These are phyloP conservation scores for Dryadomyces sulphureus DNA, from an alignment of 2,329 filamentous ascomycete genomes.

Conservation along the genomic window DNA sequence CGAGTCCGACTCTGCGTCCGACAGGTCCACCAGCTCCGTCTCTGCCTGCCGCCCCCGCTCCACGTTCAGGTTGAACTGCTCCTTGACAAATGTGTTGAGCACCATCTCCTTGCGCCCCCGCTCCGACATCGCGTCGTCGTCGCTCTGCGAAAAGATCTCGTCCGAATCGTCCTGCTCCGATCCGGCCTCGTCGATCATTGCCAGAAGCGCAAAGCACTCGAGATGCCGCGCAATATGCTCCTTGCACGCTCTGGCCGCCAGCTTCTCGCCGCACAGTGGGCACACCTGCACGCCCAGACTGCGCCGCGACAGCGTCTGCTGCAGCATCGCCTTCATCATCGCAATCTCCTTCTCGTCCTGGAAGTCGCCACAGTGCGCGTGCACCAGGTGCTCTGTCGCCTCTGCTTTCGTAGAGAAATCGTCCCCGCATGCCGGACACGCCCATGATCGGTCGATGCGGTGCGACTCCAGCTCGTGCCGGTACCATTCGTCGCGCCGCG, in stretches of 20 bases:
- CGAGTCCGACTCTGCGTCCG: slow-evolving; percentile 3
- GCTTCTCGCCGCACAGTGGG: slow-evolving; percentile 5
- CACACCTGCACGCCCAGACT: slow-evolving; percentile 5
- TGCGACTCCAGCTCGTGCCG: slow-evolving; percentile 10
- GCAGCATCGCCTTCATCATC: slow-evolving; percentile 6
- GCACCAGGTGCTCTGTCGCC: slow-evolving; percentile 5
- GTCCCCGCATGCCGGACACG: slow-evolving; percentile 7
- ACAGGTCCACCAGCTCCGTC: slow-evolving; percentile 9
- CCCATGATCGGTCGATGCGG: slow-evolving; percentile 6
- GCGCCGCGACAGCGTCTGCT: slow-evolving; percentile 4
- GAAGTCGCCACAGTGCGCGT: slow-evolving; percentile 3
- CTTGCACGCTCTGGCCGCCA: slow-evolving; percentile 6
- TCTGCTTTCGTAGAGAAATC: slow-evolving; percentile 9
- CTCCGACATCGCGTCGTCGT: slow-evolving; percentile 9
- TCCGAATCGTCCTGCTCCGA: slow-evolving; percentile 8
- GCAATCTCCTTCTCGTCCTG: slow-evolving; percentile 3
- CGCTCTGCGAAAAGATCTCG: slow-evolving; percentile 7
- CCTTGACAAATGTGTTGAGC: slow-evolving; percentile 8
- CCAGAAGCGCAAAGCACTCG: slow-evolving; percentile 10
- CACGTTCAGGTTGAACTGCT: slow-evolving; percentile 10
- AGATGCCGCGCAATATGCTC: slow-evolving; percentile 8
- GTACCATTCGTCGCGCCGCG: slow-evolving; percentile 10
- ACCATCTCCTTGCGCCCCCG: slow-evolving; percentile 8
- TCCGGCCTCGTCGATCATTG: slow-evolving; percentile 4
- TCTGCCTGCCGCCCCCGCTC: slow-evolving; percentile 6